These are phyloP conservation scores for Naganishia vaughanmartiniae DNA, from an alignment of 768 basidiomycete genomes.

Conservation along the genomic window DNA sequence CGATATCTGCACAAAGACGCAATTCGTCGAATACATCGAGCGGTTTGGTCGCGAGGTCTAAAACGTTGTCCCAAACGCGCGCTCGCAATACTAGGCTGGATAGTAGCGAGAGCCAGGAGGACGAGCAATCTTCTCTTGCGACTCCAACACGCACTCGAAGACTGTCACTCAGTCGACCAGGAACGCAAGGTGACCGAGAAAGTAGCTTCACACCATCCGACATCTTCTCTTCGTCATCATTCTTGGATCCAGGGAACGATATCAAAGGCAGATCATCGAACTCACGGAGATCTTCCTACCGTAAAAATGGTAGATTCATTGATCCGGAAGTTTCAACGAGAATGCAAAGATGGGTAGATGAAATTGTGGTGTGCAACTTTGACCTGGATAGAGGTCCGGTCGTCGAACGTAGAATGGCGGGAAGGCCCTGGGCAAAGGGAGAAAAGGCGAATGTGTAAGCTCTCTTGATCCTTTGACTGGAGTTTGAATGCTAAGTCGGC, in stretches of 20 bases:
- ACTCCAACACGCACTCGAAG: conserved; percentile 7
- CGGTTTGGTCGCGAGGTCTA: neutral
- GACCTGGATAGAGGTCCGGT: conserved; percentile 84
- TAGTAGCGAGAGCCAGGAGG: conserved; percentile 6
- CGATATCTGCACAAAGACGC: neutral
- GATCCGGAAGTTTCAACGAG: conserved; percentile 9
- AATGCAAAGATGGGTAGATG: conserved; percentile 50
- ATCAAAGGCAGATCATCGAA: neutral
- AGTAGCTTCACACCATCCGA: neutral
- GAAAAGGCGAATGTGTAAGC: conserved; percentile 82
- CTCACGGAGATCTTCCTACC: neutral
- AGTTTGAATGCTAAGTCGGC: conserved; percentile 5
- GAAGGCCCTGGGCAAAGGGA: conserved; percentile 62
- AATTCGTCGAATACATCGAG: neutral
- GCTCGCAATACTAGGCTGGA: neutral
- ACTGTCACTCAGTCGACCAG: neutral
- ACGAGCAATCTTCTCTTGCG: neutral
- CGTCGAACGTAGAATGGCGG: conserved; percentile 68
- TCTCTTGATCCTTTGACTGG: conserved; percentile 27
- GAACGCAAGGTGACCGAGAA: neutral
- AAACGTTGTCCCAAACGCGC: neutral
- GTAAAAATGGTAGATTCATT: conserved; percentile 1
- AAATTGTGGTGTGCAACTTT: conserved; percentile 62
- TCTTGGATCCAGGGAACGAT: neutral
- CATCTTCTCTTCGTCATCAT: neutral